A percentile compares a stretch with the other conserved stretches of the same genome.
Conservation (phyloP, 1,284 basidiomycete genomes). For the Puccinia horiana region DNA sequence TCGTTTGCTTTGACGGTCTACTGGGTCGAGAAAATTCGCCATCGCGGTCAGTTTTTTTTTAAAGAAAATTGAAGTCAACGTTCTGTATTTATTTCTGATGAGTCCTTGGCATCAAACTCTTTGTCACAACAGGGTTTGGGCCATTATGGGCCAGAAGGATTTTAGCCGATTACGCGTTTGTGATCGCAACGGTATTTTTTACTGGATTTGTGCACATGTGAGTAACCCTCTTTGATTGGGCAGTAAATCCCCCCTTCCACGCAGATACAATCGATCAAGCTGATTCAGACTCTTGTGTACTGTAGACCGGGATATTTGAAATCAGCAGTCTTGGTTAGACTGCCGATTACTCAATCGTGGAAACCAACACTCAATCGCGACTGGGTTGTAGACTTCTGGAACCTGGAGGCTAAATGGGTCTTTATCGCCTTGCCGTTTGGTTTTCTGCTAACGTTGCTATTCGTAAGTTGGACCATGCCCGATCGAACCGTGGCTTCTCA, state of each 20-base stretch:
- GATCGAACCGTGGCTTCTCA: no score
- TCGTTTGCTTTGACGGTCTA: conserved; percentile 61
- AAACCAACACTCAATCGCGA: conserved; percentile 71
- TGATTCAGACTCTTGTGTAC: conserved; percentile 65
- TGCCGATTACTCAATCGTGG: conserved; percentile 72
- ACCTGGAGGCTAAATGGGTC: conserved; percentile 84
- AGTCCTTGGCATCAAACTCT: not conserved
- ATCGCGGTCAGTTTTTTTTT: conserved; percentile 32
- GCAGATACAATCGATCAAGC: conserved; percentile 60
- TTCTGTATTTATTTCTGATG: not conserved
- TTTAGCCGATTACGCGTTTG: conserved; percentile 59
- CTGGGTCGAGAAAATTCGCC: conserved; percentile 54
- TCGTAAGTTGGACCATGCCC: conserved; percentile 12
- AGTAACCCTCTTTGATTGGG: conserved; percentile 50
- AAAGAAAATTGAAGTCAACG: no score
- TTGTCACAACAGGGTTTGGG: conserved; percentile 6
- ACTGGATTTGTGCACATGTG: conserved; percentile 61
- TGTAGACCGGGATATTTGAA: conserved; percentile 72
- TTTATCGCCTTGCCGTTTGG: conserved; percentile 70
- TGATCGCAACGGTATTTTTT: conserved; percentile 60
- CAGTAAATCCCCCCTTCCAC: conserved; percentile 2
- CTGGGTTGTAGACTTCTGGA: conserved; percentile 91
- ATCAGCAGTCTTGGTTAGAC: conserved; percentile 66
- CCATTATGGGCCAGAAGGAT: conserved; percentile 59
- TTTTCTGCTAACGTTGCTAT: conserved; percentile 53